A percentile compares a stretch with the other conserved stretches of the same genome.
Conservation (phyloP, 75 land plant genomes). For the Selaginella moellendorffii region DNA sequence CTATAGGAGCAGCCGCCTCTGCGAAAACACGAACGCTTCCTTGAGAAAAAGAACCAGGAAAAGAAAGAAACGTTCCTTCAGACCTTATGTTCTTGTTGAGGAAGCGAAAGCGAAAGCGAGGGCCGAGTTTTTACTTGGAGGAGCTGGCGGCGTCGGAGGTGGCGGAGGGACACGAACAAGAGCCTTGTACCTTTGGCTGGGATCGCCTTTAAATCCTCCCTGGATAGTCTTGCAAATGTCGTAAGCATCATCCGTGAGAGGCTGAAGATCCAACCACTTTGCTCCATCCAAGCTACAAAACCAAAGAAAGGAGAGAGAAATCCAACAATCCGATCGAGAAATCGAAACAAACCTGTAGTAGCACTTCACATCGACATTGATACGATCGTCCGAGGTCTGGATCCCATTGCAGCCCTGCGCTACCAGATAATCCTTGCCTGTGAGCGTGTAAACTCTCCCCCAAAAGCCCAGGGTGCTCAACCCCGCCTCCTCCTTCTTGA, state of each 20-base stretch:
- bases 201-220: conserved; percentile 30
- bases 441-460: conserved; percentile 24
- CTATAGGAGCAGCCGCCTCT: conserved; percentile 3
- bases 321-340: conserved; percentile 3
- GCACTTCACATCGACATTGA: conserved; percentile 14
- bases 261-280: conserved; percentile 29
- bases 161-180: conserved; percentile 17
- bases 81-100: no score
- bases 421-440: conserved; percentile 26
- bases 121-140: conserved; percentile 1
- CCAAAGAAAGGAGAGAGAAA: not conserved
- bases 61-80: not conserved
- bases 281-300: conserved; percentile 27
- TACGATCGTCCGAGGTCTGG: conserved; percentile 9
- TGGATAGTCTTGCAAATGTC: conserved; percentile 19
- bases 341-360: conserved; percentile 22
- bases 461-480: conserved; percentile 19
- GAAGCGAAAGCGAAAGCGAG: not conserved
- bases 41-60: not conserved
- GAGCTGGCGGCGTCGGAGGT: conserved; percentile 1
- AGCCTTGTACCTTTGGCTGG: conserved; percentile 18
- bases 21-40: not conserved
- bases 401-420: conserved; percentile 24
- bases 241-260: conserved; percentile 19
- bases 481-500: conserved; percentile 29